Conservation (phyloP, 805 yeast genomes). For the Myxozyma neotropica region DNA sequence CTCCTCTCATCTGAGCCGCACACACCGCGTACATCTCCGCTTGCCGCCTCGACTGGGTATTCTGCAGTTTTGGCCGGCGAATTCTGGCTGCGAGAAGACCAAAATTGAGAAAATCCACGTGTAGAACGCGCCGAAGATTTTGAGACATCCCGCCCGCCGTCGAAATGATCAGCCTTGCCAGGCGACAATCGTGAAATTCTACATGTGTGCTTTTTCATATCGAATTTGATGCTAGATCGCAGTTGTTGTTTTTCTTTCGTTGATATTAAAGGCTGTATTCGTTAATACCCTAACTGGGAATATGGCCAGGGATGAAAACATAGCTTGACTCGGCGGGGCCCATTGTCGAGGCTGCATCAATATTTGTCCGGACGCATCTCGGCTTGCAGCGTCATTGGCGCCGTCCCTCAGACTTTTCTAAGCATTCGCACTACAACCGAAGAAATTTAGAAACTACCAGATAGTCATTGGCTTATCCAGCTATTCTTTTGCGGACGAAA, state of each 20-base stretch:
- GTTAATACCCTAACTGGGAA: too few species aligned
- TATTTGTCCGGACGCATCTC: conserved; percentile 10
- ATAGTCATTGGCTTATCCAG: too few species aligned
- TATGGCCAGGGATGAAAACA: not conserved
- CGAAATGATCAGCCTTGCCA: too few species aligned
- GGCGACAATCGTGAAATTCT: too few species aligned
- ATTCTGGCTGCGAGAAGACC: too few species aligned
- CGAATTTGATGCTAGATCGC: too few species aligned
- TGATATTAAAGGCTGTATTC: not conserved
- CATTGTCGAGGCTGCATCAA: not conserved
- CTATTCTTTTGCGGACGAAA: too few species aligned
- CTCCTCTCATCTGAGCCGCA: not conserved
- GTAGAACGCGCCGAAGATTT: too few species aligned
- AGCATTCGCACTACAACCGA: too few species aligned
- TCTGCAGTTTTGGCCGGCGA: not conserved
- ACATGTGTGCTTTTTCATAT: too few species aligned
- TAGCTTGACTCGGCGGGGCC: not conserved
- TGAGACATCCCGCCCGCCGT: too few species aligned
- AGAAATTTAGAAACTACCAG: too few species aligned
- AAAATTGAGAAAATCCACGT: not conserved
- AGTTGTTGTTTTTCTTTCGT: not conserved
- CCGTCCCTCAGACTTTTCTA: not conserved
- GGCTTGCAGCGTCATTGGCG: conserved; percentile 3
- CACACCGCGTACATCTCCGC: not conserved
- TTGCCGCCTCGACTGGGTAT: not conserved